Base-by-base conservation (phyloP, 2,329 filamentous ascomycete genomes). In the Exophiala bonariae region DNA sequence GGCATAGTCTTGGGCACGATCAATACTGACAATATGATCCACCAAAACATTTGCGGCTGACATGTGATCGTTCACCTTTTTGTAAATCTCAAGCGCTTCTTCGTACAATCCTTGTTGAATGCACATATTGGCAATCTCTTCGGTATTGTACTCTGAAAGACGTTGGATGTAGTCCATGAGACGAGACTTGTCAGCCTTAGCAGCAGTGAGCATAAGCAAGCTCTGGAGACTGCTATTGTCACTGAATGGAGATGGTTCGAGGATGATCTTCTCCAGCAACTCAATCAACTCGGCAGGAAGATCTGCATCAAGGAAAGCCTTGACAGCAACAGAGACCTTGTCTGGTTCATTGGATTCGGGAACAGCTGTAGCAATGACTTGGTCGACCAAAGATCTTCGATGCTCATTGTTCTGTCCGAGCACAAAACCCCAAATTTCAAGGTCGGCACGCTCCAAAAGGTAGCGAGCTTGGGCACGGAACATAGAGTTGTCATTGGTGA, bases 401-500 rank as follows among this genome's bases (percentile, higher is more conserved):
- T 97, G 89, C 54, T 96, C 82, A 71, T 99, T 99, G 79, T 96
- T 97, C 61, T 89, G 84, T 67, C 87, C 96, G 26, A 99, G 79
- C 11, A 97, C 93, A 65, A 96, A 99, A 42, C 80, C 78, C 95
- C 95, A 99, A 38, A 99, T 83, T 67, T 99, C 93, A 2, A 77
- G 68, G 63, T 99, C 93, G 30, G 88, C 86, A 57, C 93, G 86
- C 62, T 96, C 91, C 42, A 99, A 77, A 18, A 99, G 79, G 70
- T 99, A 99, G 30, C 93, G 86, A 49, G 91, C 92, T 70, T 99
- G 93, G n/a, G 88, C 88, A 62, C 91, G 87, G 80, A 96, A 99
- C 93, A 99, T 99, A n/a, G 89, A 85, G 73, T 99, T 99, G 72
- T 99, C 95, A 61, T 97, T 99, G 63, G 93, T 97, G 64, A 99